Evolutionary conservation across 768 basidiomycete genomes (phyloP).

Genomic region (Wakefieldia striispora): DNA sequence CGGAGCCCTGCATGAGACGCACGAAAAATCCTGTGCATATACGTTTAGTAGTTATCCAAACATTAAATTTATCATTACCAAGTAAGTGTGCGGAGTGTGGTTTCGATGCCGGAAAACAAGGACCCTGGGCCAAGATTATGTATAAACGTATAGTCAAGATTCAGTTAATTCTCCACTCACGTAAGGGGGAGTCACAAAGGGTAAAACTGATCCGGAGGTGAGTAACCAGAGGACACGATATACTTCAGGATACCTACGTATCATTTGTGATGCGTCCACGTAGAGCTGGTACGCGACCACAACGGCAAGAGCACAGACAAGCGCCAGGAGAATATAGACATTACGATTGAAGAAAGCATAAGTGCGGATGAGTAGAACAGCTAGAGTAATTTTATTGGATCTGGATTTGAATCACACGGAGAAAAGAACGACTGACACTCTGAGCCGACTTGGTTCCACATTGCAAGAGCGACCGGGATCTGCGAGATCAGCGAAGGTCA

Average conservation of each 20-base stretch:
- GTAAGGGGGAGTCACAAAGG: constrained; percentile 62
- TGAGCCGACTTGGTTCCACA: constrained; percentile 87
- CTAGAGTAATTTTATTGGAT: constrained; percentile 33
- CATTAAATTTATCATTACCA: constrained; percentile 42
- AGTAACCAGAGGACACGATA: constrained; percentile 6
- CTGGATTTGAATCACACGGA: not conserved
- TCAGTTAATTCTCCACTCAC: constrained; percentile 35
- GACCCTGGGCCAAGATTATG: constrained; percentile 47
- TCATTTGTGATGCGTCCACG: constrained; percentile 76
- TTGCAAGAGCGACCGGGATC: constrained; percentile 79
- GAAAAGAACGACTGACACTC: constrained; percentile 50
- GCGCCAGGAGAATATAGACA: constrained; percentile 57
- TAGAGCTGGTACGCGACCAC: constrained; percentile 81
- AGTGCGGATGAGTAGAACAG: constrained; percentile 78
- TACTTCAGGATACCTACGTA: constrained; percentile 43
- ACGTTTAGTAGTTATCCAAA: constrained; percentile 5
- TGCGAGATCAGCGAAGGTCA: constrained; percentile 24
- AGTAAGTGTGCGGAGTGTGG: constrained; percentile 82
- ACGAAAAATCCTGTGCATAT: constrained; percentile 52
- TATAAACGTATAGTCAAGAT: not conserved
- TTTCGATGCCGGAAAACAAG: constrained; percentile 79
- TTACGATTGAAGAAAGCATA: constrained; percentile 87
- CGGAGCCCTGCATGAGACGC: constrained; percentile 25
- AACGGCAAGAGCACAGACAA: constrained; percentile 65
- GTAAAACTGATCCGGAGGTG: constrained; percentile 45